Conservation (phyloP, 1,284 basidiomycete genomes). For the Ganoderma lucidum region DNA sequence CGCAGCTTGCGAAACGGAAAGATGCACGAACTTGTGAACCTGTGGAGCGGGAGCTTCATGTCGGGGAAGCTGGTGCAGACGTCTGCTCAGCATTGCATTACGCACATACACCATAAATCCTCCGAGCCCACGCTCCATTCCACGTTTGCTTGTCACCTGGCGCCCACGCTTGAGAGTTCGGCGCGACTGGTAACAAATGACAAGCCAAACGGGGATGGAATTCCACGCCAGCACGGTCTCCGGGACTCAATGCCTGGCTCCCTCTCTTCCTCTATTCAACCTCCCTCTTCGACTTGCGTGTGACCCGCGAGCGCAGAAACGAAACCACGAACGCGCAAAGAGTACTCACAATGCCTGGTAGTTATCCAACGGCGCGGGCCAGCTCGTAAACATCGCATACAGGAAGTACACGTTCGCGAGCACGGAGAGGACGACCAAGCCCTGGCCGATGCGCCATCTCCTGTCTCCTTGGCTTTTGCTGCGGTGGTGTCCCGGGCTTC, state of each 20-base stretch:
- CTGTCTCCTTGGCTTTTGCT: slow-evolving; percentile 19
- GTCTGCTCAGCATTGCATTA: not conserved
- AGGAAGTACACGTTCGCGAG: slow-evolving; percentile 25
- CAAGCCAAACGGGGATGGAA: not conserved
- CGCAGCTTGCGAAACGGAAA: not conserved
- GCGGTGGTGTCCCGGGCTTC: slow-evolving; percentile 13
- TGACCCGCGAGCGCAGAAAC: not conserved
- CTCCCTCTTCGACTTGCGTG: not conserved
- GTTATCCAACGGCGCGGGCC: slow-evolving; percentile 33
- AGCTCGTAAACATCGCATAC: slow-evolving; percentile 16
- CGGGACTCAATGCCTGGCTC: not conserved
- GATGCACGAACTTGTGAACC: not conserved
- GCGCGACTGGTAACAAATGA: not conserved
- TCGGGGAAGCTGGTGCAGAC: not conserved
- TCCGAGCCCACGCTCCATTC: not conserved
- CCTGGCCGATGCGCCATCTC: slow-evolving; percentile 19
- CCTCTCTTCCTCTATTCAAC: not conserved
- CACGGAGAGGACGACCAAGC: slow-evolving; percentile 22
- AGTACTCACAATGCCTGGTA: slow-evolving; percentile 35
- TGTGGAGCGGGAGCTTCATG: not conserved
- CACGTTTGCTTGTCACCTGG: not conserved
- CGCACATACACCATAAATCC: not conserved
- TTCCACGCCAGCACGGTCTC: not conserved
- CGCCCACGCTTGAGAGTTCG: not conserved
- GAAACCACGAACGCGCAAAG: not conserved